A percentile compares a stretch with the other conserved stretches of the same genome.
Evolutionary conservation across 306 rosid species (phyloP).

Genomic region (Citrullus amarus): DNA sequence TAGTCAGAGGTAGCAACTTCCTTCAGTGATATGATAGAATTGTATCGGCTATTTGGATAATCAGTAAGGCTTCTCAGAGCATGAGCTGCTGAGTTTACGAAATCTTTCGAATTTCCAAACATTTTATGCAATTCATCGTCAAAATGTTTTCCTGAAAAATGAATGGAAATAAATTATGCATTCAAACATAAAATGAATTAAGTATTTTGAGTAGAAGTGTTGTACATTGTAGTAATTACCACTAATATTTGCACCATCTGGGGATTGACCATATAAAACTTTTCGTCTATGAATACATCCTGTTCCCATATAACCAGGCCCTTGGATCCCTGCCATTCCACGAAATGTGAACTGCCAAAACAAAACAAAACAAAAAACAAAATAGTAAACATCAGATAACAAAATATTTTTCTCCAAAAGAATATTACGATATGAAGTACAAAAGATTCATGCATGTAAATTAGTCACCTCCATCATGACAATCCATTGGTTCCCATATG

Average conservation of each 20-base stretch:
- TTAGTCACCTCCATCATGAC: conserved; percentile 19
- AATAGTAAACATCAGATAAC: neutral
- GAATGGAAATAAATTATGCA: neutral
- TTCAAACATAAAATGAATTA: neutral
- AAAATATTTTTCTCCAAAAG: neutral
- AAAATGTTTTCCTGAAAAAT: neutral
- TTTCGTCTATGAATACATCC: conserved; percentile 7
- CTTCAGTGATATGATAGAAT: neutral
- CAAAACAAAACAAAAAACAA: neutral
- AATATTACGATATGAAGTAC: neutral
- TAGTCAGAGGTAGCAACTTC: conserved; percentile 11
- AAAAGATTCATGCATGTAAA: neutral
- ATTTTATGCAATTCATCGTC: neutral
- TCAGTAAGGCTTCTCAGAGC: neutral
- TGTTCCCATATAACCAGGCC: conserved; percentile 11
- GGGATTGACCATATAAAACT: conserved; percentile 3
- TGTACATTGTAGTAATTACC: neutral
- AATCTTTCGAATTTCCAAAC: conserved; percentile 4
- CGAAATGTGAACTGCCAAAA: conserved; percentile 2
- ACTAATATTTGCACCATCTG: neutral
- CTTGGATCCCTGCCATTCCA: conserved; percentile 6
- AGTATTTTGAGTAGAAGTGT: neutral
- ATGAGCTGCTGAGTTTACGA: neutral
- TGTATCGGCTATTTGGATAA: neutral
- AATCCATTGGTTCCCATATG: conserved; percentile 35